phyloP scores from a whole-genome alignment of 2,329 filamentous ascomycete species.

The Penicillium sp. region DNA sequence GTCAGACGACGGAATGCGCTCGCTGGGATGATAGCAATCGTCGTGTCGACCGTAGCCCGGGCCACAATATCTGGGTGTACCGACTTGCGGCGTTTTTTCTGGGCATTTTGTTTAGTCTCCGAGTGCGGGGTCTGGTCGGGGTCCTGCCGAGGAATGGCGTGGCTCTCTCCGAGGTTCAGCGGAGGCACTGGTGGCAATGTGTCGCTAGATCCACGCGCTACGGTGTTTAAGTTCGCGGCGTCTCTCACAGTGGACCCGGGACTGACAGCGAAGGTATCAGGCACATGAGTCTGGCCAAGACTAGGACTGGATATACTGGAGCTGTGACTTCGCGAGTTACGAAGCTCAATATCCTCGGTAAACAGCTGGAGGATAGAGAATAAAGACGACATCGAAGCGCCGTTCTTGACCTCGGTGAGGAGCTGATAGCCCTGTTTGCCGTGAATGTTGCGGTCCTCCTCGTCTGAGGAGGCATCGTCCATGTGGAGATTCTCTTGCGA shows the following conservation, averaged over 20 bases:
- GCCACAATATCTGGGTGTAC: slow-evolving; percentile 96
- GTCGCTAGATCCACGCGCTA: slow-evolving; percentile 29
- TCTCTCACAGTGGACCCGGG: slow-evolving; percentile 29
- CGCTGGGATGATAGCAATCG: slow-evolving; percentile 95
- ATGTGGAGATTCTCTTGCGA: slow-evolving; percentile 42
- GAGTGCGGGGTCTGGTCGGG: slow-evolving; percentile 29
- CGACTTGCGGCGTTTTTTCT: slow-evolving; percentile 58
- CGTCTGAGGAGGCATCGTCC: slow-evolving; percentile 58
- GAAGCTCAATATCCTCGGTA: slow-evolving; percentile 86
- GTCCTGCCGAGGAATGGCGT: slow-evolving; percentile 29
- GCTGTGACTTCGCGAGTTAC: slow-evolving; percentile 60
- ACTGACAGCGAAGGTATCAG: slow-evolving; percentile 43
- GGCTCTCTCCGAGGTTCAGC: slow-evolving; percentile 64
- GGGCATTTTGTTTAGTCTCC: slow-evolving; percentile 21
- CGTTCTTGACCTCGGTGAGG: slow-evolving; percentile 95
- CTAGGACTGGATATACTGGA: slow-evolving; percentile 38
- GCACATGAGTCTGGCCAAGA: slow-evolving; percentile 32
- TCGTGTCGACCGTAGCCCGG: slow-evolving; percentile 93
- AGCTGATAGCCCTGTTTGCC: slow-evolving; percentile 87
- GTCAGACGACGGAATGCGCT: slow-evolving; percentile 93
- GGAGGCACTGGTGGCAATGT: slow-evolving; percentile 67
- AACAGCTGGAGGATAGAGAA: slow-evolving; percentile 98
- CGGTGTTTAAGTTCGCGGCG: slow-evolving; percentile 18
- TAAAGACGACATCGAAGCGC: slow-evolving; percentile 95
- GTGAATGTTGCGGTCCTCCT: slow-evolving; percentile 64